Evolutionary conservation across 2,329 filamentous ascomycete species (phyloP), one percentile per base, ranked within the genome.

Genomic region (Cladosporium sp.): DNA sequence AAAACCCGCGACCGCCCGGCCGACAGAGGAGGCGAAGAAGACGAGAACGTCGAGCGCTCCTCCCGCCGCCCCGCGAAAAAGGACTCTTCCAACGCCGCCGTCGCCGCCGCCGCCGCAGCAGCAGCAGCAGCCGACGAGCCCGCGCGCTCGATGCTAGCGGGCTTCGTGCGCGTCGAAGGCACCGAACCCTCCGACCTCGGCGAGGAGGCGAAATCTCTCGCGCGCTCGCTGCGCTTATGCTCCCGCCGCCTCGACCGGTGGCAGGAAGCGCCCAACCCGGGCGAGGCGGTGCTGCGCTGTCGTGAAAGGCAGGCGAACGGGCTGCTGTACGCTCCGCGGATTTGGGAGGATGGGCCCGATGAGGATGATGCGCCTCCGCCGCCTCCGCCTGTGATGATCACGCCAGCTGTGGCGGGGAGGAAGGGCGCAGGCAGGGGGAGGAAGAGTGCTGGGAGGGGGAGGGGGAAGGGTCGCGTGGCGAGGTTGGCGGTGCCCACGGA

Each of bases 181-280:
- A 55, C 51, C 7, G 87, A 91, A 64, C 68, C 76, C 0, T 85
- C 89, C 54, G 88, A 92, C 68, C 87, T 83, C 58, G 88, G 88
- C 38, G 88, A 92, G 66, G 86, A 92, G 66, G 76, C 82, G 5
- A 77, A 78, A 49, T 76, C 80, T 1, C 84, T 88, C 52, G 79
- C 82, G 3, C 81, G 85, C 9, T 79, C 86, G 7, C 70, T 92
- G 15, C 74, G 84, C 47, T 78, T 85, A 13, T 76, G 78, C 1
- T 72, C 76, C 17, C 78, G 88, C 22, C 77, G 88, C 36, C 71
- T 92, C n/a, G 73, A 79, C 47, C 78, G 88, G 27, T 92, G 88
- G 88, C 77, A 82, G 42, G 71, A 72, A 1, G 45, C 20, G 9
- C 62, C 66, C n/a, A 56, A 60, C 38, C 61, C 56, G 0, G 65